Conservation (phyloP, 495 filamentous ascomycete genomes). For the Umbilicaria muhlenbergii region DNA sequence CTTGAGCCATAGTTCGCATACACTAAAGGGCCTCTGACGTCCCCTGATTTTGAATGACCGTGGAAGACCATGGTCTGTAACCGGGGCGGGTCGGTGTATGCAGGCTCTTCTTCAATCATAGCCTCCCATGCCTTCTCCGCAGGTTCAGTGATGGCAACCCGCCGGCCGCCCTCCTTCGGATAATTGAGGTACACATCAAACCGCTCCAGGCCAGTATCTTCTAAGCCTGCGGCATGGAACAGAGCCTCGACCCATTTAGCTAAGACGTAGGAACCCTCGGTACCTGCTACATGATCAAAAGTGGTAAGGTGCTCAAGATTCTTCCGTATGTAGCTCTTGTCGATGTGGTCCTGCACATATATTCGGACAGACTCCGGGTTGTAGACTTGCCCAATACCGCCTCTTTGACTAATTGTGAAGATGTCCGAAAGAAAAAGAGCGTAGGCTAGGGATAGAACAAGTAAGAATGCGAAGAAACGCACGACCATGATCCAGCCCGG, state of each 20-base stretch:
- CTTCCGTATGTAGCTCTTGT: constrained; percentile 51
- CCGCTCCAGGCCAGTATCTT: constrained; percentile 53
- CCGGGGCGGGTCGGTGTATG: constrained; percentile 33
- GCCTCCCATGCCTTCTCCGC: constrained; percentile 60
- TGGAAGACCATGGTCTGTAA: constrained; percentile 66
- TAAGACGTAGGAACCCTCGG: constrained; percentile 70
- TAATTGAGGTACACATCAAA: constrained; percentile 91
- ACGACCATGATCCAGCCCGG: constrained; percentile 44
- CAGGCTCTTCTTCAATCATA: constrained; percentile 59
- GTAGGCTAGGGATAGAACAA: constrained; percentile 65
- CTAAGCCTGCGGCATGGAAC: constrained; percentile 54
- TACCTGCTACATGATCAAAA: constrained; percentile 80
- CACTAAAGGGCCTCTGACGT: constrained; percentile 80
- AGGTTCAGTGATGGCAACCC: constrained; percentile 68
- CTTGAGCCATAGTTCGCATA: constrained; percentile 86
- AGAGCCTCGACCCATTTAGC: constrained; percentile 65
- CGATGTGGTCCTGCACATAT: constrained; percentile 52
- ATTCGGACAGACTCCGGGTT: constrained; percentile 52
- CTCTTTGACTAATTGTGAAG: constrained; percentile 36
- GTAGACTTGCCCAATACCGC: constrained; percentile 35
- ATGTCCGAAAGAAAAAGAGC: constrained; percentile 70
- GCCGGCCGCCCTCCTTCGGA: constrained; percentile 57
- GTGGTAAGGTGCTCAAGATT: constrained; percentile 55
- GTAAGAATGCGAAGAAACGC: constrained; percentile 54
- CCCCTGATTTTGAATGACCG: constrained; percentile 74